phyloP scores from a whole-genome alignment of 1,284 basidiomycete species.

The Marasmius sp. region DNA sequence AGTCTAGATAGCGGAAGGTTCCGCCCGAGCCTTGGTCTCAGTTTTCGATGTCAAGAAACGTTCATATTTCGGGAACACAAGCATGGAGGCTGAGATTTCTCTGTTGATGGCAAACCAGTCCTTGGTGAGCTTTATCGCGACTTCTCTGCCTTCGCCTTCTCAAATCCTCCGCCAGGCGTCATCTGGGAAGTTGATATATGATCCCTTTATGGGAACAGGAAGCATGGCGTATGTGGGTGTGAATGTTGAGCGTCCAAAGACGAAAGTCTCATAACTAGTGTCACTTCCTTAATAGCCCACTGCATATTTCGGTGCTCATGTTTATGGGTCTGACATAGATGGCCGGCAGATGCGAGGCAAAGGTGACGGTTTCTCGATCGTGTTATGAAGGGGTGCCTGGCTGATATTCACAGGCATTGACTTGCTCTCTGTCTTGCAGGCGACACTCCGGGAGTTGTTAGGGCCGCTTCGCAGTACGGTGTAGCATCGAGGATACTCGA shows the following conservation, averaged over 20 bases:
- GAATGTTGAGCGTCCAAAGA: constrained; percentile 1
- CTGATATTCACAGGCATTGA: background rate
- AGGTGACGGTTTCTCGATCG: constrained; percentile 37
- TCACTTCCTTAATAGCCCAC: constrained; percentile 50
- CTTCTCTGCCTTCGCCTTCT: constrained; percentile 2
- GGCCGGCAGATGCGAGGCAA: constrained; percentile 96
- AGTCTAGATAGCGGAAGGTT: constrained; percentile 69
- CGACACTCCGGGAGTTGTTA: constrained; percentile 70
- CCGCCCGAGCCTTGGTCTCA: constrained; percentile 66
- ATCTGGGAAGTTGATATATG: constrained; percentile 89
- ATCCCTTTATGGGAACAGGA: constrained; percentile 96
- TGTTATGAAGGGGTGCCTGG: background rate
- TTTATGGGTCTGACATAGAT: constrained; percentile 96
- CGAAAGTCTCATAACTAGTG: background rate
- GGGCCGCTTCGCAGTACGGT: constrained; percentile 87
- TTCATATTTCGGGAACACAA: constrained; percentile 92
- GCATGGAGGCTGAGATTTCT: constrained; percentile 96
- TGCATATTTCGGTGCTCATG: constrained; percentile 85
- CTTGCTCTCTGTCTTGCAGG: constrained; percentile 24
- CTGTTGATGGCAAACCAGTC: constrained; percentile 96
- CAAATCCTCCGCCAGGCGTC: constrained; percentile 54
- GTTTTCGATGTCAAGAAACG: constrained; percentile 90
- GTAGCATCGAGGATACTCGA: constrained; percentile 78
- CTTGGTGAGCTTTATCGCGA: constrained; percentile 46
- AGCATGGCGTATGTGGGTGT: constrained; percentile 86